These are phyloP conservation scores for Sphenostylis stenocarpa DNA, from an alignment of 306 rosid species.

Conservation along the genomic window DNA sequence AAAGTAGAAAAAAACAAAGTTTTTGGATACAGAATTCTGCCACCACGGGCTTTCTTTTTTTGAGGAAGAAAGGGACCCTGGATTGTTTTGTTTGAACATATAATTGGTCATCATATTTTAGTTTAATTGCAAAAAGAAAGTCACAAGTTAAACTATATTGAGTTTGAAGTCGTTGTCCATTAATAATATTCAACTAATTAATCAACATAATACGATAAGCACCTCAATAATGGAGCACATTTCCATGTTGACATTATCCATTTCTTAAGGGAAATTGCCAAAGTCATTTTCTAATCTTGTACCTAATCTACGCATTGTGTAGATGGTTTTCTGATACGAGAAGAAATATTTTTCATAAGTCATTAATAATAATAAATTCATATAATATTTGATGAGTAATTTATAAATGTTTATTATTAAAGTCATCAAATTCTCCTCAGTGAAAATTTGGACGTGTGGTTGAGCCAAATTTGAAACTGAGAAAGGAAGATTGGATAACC, in stretches of 20 bases:
- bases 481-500: no score
- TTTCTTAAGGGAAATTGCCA: slow-evolving; percentile 36
- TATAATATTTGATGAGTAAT: no score
- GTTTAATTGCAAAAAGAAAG: neutral
- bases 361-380: no score
- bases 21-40: no score
- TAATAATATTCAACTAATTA: neutral
- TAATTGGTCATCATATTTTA: neutral
- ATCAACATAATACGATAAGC: neutral
- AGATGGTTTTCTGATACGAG: no score
- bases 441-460: no score
- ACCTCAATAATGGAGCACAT: neutral
- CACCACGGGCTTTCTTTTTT: neutral
- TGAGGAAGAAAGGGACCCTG: slow-evolving; percentile 4
- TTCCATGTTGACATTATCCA: neutral
- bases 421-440: no score
- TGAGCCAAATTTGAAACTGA: no score
- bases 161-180: neutral
- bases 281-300: no score
- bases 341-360: no score
- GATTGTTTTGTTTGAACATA: neutral
- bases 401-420: no score
- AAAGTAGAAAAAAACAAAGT: neutral
- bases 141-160: neutral
- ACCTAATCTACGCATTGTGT: no score